Evolutionary conservation across 169 alveolate genomes (phyloP).

Genomic region (Plasmodium adleri): DNA sequence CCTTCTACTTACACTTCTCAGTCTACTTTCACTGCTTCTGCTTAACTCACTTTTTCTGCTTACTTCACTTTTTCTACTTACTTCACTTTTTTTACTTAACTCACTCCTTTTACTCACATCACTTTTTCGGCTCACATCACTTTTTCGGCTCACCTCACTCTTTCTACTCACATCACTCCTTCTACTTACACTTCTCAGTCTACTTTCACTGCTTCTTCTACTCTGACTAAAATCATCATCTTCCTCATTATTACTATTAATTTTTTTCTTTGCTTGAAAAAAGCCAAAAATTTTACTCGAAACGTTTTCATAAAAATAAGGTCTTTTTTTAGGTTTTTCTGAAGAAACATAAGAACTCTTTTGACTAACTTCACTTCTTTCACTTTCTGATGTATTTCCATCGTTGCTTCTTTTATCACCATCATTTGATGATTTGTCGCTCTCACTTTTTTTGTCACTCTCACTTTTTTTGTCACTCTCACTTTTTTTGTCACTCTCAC

Average conservation of each 20-base stretch:
- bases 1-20: background rate
- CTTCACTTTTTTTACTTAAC: background rate
- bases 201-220: background rate
- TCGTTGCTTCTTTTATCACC: background rate
- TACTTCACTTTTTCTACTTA: background rate
- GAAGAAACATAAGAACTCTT: background rate
- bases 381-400: background rate
- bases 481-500: too few relatives aligned
- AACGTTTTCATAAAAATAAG: conserved; percentile 30
- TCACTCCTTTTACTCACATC: background rate
- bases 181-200: background rate
- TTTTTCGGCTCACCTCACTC: background rate
- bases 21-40: background rate
- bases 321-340: conserved; percentile 14
- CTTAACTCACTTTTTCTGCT: too few relatives aligned
- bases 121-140: background rate
- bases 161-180: background rate
- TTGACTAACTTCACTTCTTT: background rate
- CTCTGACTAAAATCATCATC: conserved; percentile 1
- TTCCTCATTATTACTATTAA: conserved; percentile 9
- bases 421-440: background rate
- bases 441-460: background rate
- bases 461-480: too few relatives aligned
- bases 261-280: background rate
- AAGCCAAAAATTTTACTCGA: conserved; percentile 17